Conservation (phyloP, 768 basidiomycete species). For the Mycena galopus region DNA sequence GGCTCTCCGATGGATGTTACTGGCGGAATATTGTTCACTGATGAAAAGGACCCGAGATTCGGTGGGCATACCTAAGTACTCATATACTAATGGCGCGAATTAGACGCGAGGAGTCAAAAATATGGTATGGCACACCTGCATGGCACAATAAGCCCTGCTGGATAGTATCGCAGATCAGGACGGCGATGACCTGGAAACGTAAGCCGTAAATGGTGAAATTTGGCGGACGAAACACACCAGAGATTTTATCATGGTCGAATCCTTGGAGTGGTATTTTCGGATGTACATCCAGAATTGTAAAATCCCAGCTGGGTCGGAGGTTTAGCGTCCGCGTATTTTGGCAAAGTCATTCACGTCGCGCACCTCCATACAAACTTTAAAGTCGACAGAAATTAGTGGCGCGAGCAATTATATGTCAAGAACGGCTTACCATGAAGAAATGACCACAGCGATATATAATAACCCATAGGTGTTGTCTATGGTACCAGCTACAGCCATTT, state of each 20-base stretch:
- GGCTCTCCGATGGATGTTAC: conserved; percentile 18
- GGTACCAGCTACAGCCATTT: conserved; percentile 8
- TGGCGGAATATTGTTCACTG: not conserved
- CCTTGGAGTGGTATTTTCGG: conserved; percentile 30
- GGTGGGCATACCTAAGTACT: conserved; percentile 26
- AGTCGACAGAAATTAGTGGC: not conserved
- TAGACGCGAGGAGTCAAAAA: not conserved
- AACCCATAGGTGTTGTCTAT: conserved; percentile 33
- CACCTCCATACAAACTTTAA: conserved; percentile 30
- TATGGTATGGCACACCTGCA: conserved; percentile 7
- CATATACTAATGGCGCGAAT: conserved; percentile 17
- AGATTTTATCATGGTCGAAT: conserved; percentile 1
- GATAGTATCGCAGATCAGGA: conserved; percentile 28
- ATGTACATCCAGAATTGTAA: conserved; percentile 37
- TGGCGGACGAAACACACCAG: conserved; percentile 17
- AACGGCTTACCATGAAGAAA: conserved; percentile 21
- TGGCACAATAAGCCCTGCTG: conserved; percentile 29
- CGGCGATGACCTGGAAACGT: conserved; percentile 25
- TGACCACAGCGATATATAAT: conserved; percentile 16
- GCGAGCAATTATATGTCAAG: not conserved
- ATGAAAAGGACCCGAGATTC: not conserved
- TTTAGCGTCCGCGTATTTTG: not conserved
- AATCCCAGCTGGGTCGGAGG: conserved; percentile 18
- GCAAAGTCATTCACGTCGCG: not conserved
- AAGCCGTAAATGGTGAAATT: not conserved